Evolutionary conservation across 202 grass and related monocot species (phyloP), one percentile per base, ranked within the genome.

Genomic region (Setaria viridis): DNA sequence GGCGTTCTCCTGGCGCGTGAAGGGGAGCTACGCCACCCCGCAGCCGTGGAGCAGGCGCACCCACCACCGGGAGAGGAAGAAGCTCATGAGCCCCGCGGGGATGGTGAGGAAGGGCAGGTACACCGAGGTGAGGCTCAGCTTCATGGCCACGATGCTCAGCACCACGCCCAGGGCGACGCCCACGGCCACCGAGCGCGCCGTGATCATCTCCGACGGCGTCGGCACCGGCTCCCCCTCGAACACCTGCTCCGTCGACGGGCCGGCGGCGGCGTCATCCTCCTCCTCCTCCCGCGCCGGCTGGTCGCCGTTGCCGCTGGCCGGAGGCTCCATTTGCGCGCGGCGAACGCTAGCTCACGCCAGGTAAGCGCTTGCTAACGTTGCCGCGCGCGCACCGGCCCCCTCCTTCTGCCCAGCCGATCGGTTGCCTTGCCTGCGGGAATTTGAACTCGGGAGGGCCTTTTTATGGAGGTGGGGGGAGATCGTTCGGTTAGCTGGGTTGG

Each of bases 1-100:
- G 67, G 94, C 91, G 80, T 97, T 97, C 90, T 97, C 94, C 86
- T 97, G 92, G 14, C 94, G 74, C 0, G 94, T 97, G 87, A 97
- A 94, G 30, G 92, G 92, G 32, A 86, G 45, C 55, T 86, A 57
- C 56, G 76, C 37, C 76, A 25, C 14, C 58, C 73, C 85, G 85
- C 58, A 65, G 57, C 77, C 21, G 68, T 66, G 0, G 21, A 80
- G 19, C 21, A 86, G 77, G 57, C 68, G 85, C 33, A 65, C 64
- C 77, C 85, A 86, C 16, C 19, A 3, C n/a, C 77, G 85, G 21
- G 85, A 70, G 58, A 80, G 58, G 85, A 74, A 87, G 77, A 80
- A 74, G 60, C 70, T 78, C 29, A 87, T 62, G 49, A 87, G 70
- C 49, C 62, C 85, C 29, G 85, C 50, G 19, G 85, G 85, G 41